Evolutionary conservation across 176 grass and related monocot genomes (phyloP).

Genomic region (Zoysia japonica): DNA sequence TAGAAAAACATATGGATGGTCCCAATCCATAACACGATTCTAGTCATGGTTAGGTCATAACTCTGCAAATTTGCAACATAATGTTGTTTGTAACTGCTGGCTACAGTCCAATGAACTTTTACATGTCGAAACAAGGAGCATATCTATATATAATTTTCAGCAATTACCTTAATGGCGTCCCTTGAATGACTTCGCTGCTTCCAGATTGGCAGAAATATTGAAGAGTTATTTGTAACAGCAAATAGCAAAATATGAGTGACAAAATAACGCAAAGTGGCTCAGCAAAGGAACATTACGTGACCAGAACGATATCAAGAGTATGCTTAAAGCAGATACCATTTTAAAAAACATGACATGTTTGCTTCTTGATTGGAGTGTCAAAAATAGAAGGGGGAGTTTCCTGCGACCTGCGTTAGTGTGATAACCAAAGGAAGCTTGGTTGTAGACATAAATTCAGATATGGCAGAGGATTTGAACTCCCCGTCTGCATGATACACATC

Average conservation of each 20-base stretch:
- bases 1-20: background rate
- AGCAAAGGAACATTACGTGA: conserved; percentile 23
- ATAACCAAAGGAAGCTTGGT: conserved; percentile 89
- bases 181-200: conserved; percentile 85
- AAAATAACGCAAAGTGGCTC: conserved; percentile 20
- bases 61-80: conserved; percentile 3
- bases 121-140: background rate
- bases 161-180: conserved; percentile 73
- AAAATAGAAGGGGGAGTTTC: conserved; percentile 77
- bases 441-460: conserved; percentile 75
- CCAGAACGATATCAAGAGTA: background rate
- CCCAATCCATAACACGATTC: background rate
- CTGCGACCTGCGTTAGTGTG: conserved; percentile 72
- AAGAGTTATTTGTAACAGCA: conserved; percentile 69
- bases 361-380: conserved; percentile 91
- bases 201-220: conserved; percentile 59
- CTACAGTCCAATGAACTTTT: conserved; percentile 7
- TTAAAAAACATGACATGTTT: conserved; percentile 47
- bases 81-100: background rate
- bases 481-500: conserved; percentile 57
- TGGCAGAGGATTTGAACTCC: conserved; percentile 61
- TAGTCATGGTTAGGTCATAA: conserved; percentile 7
- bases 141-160: background rate
- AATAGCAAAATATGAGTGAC: conserved; percentile 71
- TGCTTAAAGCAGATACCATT: background rate